Evolutionary conservation across 148 eudicot genomes (phyloP).

Genomic region (Simmondsia chinensis): DNA sequence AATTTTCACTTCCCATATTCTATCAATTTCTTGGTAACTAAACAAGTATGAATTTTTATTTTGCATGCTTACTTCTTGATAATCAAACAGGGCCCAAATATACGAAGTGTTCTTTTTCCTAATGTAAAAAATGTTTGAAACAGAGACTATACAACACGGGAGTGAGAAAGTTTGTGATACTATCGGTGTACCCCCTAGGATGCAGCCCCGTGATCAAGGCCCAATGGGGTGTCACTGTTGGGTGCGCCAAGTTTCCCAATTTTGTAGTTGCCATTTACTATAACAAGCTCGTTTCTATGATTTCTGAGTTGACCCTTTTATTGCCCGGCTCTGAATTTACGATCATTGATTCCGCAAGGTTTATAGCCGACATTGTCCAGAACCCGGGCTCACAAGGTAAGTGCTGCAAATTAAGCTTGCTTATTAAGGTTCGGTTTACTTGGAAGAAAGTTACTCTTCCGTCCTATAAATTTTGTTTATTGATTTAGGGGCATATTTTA

Average conservation of each 20-base stretch:
- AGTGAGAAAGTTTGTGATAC: constrained; percentile 21
- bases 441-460: no score
- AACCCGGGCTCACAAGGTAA: constrained; percentile 14
- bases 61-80: no score
- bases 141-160: constrained; percentile 25
- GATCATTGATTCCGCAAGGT: constrained; percentile 16
- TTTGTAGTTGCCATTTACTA: constrained; percentile 11
- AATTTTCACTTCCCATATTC: no score
- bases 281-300: constrained; percentile 5
- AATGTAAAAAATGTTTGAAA: no score
- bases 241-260: constrained; percentile 12
- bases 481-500: no score
- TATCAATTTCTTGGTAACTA: no score
- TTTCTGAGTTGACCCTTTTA: constrained; percentile 10
- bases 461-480: no score
- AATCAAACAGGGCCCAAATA: no score
- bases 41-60: no score
- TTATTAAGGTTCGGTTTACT: no score
- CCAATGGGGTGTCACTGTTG: neutral
- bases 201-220: constrained; percentile 25
- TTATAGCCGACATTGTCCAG: constrained; percentile 16
- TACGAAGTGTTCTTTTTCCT: no score
- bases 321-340: constrained; percentile 14
- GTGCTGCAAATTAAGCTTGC: no score
- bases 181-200: constrained; percentile 26